These are phyloP conservation scores for Delonix regia DNA, from an alignment of 306 rosid species.

Conservation along the genomic window DNA sequence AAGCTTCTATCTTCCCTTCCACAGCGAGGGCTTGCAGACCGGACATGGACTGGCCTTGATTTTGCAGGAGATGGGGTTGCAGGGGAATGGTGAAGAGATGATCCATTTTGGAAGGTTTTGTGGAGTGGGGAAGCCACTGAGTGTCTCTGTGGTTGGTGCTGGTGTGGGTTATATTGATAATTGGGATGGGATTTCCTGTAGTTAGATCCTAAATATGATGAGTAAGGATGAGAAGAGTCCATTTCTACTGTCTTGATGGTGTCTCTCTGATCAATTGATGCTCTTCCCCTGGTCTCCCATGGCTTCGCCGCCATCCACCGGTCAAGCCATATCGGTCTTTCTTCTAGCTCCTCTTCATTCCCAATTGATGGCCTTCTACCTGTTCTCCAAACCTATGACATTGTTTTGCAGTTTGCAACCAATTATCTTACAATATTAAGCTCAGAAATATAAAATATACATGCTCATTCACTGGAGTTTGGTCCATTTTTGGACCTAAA, in stretches of 20 bases:
- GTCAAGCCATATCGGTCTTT: conserved; percentile 75
- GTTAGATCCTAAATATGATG: conserved; percentile 61
- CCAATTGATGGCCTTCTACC: conserved; percentile 82
- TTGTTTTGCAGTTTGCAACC: neutral
- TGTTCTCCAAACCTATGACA: conserved; percentile 60
- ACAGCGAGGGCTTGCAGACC: conserved; percentile 79
- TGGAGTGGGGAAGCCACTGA: conserved; percentile 63
- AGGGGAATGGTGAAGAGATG: conserved; percentile 55
- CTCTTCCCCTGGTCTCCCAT: conserved; percentile 78
- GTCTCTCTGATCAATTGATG: conserved; percentile 89
- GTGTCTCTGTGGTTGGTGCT: conserved; percentile 70
- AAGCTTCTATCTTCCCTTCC: conserved; percentile 69
- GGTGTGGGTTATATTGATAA: conserved; percentile 63
- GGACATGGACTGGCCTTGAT: conserved; percentile 68
- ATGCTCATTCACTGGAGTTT: neutral
- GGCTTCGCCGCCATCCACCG: conserved; percentile 86
- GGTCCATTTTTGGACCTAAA: neutral
- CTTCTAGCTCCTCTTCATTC: conserved; percentile 77
- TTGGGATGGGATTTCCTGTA: conserved; percentile 68
- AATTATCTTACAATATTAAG: neutral
- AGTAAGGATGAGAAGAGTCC: conserved; percentile 83
- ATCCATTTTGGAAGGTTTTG: conserved; percentile 53
- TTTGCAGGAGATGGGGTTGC: conserved; percentile 82
- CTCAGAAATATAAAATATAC: neutral
- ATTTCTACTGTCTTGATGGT: conserved; percentile 80